Conservation (phyloP, 2,329 filamentous ascomycete genomes). For the Fusarium goolgardi region DNA sequence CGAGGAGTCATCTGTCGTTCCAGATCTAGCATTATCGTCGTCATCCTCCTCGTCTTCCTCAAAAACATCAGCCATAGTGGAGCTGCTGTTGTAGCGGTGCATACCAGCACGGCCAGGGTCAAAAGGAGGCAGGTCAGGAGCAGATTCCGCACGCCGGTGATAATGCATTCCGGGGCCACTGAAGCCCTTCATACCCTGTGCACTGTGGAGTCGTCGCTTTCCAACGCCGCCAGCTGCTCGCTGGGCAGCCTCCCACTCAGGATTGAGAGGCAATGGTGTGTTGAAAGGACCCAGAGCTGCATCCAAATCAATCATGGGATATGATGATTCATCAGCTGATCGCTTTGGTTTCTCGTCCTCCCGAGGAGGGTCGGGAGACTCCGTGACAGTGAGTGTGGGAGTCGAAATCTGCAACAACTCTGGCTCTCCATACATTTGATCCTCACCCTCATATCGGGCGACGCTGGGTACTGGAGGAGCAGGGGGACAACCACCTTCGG, state of each 20-base stretch:
- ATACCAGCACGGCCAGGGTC: conserved; percentile 70
- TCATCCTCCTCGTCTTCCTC: conserved; percentile 82
- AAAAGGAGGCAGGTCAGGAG: conserved; percentile 81
- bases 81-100: conserved; percentile 72
- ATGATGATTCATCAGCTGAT: conserved; percentile 72
- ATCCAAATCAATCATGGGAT: conserved; percentile 91
- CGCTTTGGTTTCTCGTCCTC: conserved; percentile 52
- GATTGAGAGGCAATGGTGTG: conserved; percentile 73
- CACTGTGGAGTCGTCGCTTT: conserved; percentile 80
- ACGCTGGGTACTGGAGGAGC: conserved; percentile 58
- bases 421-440: conserved; percentile 47
- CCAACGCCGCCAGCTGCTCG: conserved; percentile 63
- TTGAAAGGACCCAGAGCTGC: conserved; percentile 93
- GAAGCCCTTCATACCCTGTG: conserved; percentile 76
- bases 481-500: conserved; percentile 55
- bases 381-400: conserved; percentile 57
- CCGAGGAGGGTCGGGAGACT: conserved; percentile 50
- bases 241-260: conserved; percentile 76
- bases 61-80: conserved; percentile 87
- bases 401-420: conserved; percentile 47
- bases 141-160: conserved; percentile 82
- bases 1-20: conserved; percentile 48
- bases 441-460: conserved; percentile 47
- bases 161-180: conserved; percentile 77
- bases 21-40: conserved; percentile 60